Percentiles rank a stretch among this genome's conserved stretches.
These are phyloP conservation scores for Inga oerstediana DNA, from an alignment of 306 rosid genomes.

Conservation along the genomic window DNA sequence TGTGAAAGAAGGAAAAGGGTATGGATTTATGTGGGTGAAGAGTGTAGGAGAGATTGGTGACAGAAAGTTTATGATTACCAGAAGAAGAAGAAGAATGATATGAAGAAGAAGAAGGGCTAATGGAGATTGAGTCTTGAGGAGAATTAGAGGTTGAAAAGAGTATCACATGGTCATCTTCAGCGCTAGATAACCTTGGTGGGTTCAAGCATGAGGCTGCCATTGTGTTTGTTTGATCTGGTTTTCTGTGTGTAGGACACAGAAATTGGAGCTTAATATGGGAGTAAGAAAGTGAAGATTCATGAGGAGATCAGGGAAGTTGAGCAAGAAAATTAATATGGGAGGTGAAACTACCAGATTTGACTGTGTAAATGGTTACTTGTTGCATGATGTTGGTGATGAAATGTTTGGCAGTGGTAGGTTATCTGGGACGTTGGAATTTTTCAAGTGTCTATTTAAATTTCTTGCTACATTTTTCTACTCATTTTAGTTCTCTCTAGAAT, in stretches of 20 bases:
- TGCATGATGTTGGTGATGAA: background rate
- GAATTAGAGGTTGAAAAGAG: slow-evolving; percentile 63
- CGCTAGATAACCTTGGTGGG: slow-evolving; percentile 39
- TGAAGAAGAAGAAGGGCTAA: slow-evolving; percentile 12
- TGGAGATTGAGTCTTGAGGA: slow-evolving; percentile 54
- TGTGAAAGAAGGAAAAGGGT: slow-evolving; percentile 41
- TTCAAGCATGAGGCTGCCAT: slow-evolving; percentile 51
- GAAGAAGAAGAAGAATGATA: background rate
- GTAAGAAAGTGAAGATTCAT: background rate
- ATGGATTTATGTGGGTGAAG: slow-evolving; percentile 42
- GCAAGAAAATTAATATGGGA: background rate
- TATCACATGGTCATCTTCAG: slow-evolving; percentile 49
- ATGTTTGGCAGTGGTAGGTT: slow-evolving; percentile 19
- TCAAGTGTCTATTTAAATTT: background rate
- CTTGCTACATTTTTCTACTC: background rate
- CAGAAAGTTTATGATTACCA: slow-evolving; percentile 41
- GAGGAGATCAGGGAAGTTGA: background rate
- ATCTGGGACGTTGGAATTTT: background rate
- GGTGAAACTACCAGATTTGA: slow-evolving; percentile 12
- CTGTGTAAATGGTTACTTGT: background rate
- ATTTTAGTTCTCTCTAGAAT: background rate
- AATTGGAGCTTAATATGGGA: background rate
- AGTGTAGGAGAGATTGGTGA: slow-evolving; percentile 64
- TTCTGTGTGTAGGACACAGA: slow-evolving; percentile 11
- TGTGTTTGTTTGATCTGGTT: slow-evolving; percentile 4